phyloP scores from a whole-genome alignment of 192 early-diverging fungal species.

The Coemansia sp. region DNA sequence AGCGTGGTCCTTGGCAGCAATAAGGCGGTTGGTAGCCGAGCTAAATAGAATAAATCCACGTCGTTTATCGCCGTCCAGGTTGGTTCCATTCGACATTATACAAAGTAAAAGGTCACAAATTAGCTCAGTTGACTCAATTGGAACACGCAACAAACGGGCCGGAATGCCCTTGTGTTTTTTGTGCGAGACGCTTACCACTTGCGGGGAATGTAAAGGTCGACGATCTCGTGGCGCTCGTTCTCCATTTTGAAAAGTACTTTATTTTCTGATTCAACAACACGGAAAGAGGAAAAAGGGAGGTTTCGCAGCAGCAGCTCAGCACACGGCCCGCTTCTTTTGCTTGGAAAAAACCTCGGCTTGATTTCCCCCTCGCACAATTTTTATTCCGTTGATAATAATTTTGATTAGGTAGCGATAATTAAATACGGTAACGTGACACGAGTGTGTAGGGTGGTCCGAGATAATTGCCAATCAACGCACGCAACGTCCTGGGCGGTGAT shows the following conservation, averaged over 20 bases:
- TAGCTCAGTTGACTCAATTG: too few species aligned
- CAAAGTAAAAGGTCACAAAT: too few species aligned
- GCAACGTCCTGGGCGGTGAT: background rate
- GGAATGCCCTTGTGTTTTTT: background rate
- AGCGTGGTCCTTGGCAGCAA: conserved; percentile 98
- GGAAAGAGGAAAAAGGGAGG: background rate
- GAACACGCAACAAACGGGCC: too few species aligned
- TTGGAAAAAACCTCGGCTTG: background rate
- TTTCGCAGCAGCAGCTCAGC: background rate
- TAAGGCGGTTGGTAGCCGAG: conserved; percentile 98
- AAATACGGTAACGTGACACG: background rate
- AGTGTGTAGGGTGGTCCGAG: background rate
- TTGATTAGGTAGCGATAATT: background rate
- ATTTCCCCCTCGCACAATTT: background rate
- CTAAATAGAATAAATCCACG: background rate
- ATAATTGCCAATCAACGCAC: conserved; percentile 2
- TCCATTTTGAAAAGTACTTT: conserved; percentile 30
- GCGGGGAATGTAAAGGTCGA: conserved; percentile 94
- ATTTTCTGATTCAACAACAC: conserved; percentile 2
- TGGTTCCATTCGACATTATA: too few species aligned
- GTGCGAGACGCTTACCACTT: conserved; percentile 62
- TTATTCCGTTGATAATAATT: background rate
- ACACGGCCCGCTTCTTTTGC: too few species aligned
- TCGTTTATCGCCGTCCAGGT: too few species aligned
- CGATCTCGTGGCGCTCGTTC: conserved; percentile 46